These are phyloP conservation scores for Alternaria infectoria DNA, from an alignment of 2,329 filamentous ascomycete genomes.

Conservation along the genomic window DNA sequence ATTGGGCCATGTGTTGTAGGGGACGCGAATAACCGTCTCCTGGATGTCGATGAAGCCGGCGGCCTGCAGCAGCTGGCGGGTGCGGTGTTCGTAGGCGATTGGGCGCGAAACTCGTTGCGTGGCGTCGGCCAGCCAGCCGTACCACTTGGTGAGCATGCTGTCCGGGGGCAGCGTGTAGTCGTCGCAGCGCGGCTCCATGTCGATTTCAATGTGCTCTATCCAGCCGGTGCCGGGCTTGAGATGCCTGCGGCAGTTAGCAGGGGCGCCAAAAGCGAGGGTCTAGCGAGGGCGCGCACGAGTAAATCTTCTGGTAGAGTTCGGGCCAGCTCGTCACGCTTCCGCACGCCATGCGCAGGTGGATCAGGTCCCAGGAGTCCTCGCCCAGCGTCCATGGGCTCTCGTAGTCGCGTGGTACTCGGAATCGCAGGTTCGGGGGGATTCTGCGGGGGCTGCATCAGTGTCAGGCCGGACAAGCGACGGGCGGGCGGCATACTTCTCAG, in stretches of 20 bases:
- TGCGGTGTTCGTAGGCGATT: conserved; percentile 69
- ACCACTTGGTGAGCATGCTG: conserved; percentile 72
- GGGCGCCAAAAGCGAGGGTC: not conserved
- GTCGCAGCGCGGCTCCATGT: conserved; percentile 77
- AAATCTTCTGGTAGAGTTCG: conserved; percentile 73
- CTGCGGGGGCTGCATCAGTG: conserved; percentile 55
- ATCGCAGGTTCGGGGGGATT: conserved; percentile 72
- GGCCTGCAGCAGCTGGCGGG: conserved; percentile 65
- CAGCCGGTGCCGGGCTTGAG: conserved; percentile 76
- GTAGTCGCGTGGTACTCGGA: conserved; percentile 74
- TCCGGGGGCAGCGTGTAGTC: conserved; percentile 65
- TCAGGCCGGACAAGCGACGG: conserved; percentile 47
- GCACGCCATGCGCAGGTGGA: conserved; percentile 79
- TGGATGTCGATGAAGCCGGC: conserved; percentile 82
- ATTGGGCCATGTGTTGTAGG: conserved; percentile 75
- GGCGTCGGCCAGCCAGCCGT: conserved; percentile 69
- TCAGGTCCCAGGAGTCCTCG: conserved; percentile 77
- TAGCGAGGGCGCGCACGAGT: conserved; percentile 58
- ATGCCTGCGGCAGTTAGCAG: conserved; percentile 62
- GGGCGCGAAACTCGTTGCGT: conserved; percentile 70
- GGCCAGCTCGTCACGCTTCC: conserved; percentile 81
- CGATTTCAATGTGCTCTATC: conserved; percentile 89
- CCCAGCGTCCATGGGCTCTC: conserved; percentile 75
- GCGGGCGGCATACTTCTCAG: conserved; percentile 56
- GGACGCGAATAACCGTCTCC: conserved; percentile 71